These are phyloP conservation scores for Pezicula radicicola DNA, from an alignment of 2,329 filamentous ascomycete genomes.

Conservation along the genomic window DNA sequence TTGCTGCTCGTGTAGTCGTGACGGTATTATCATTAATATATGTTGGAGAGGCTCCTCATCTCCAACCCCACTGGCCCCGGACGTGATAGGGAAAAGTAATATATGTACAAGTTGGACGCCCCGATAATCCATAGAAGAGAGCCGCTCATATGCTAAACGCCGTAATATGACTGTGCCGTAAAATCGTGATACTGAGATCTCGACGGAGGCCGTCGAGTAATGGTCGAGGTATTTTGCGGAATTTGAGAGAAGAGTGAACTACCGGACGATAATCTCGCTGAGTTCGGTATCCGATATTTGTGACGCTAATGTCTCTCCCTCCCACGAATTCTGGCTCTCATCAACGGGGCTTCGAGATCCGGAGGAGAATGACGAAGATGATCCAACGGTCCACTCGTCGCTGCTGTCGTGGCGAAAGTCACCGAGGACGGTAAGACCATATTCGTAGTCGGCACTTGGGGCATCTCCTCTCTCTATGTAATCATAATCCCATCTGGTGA, in stretches of 20 bases:
- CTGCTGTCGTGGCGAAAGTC: constrained; percentile 49
- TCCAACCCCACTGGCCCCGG: constrained; percentile 1
- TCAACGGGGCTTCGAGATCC: constrained; percentile 40
- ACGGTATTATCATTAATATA: constrained; percentile 23
- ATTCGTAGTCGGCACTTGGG: constrained; percentile 51
- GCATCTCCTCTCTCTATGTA: constrained; percentile 80
- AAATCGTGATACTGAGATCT: constrained; percentile 24
- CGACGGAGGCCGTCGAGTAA: constrained; percentile 16
- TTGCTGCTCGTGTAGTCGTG: background rate
- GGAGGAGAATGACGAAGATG: constrained; percentile 55
- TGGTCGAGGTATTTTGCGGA: constrained; percentile 1
- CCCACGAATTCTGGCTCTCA: constrained; percentile 54
- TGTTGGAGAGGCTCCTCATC: constrained; percentile 11
- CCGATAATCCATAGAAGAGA: constrained; percentile 12
- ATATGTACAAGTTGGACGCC: constrained; percentile 23
- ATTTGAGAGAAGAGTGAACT: constrained; percentile 4
- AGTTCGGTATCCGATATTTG: constrained; percentile 29
- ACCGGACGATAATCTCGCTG: constrained; percentile 25
- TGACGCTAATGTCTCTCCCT: constrained; percentile 48
- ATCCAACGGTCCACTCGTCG: constrained; percentile 88
- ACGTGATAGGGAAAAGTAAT: constrained; percentile 4
- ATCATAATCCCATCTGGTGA: constrained; percentile 92
- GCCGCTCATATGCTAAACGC: constrained; percentile 29
- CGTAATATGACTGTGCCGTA: constrained; percentile 27
- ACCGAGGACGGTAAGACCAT: constrained; percentile 35